Conservation (phyloP, 2,329 filamentous ascomycete species). For the Fusarium redolens region DNA sequence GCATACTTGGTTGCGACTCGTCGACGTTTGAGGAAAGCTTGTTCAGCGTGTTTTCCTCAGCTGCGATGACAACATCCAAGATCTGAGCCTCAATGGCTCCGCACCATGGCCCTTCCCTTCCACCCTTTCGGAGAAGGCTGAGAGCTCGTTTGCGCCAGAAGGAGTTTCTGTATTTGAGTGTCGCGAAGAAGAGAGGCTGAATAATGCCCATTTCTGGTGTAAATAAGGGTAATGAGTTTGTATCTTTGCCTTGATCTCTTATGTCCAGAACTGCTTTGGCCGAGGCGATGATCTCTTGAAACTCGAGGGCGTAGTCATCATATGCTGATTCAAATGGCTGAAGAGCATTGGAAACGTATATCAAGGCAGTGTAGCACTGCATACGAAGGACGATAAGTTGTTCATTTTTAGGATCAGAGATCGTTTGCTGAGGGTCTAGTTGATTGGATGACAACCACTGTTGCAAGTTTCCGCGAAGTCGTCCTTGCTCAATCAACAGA, state of each 20-base stretch:
- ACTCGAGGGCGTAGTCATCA: slow-evolving; percentile 15
- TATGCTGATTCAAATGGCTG: slow-evolving; percentile 16
- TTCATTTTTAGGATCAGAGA: not conserved
- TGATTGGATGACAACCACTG: slow-evolving; percentile 13
- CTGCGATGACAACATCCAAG: not conserved
- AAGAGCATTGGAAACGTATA: slow-evolving; percentile 15
- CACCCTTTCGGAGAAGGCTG: not conserved
- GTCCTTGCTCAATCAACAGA: slow-evolving; percentile 19
- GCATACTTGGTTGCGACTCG: fast-evolving
- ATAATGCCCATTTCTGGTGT: slow-evolving; percentile 32
- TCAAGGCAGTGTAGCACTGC: slow-evolving; percentile 25
- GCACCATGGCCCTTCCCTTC: slow-evolving; percentile 30
- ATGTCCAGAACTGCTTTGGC: not conserved
- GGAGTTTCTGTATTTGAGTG: slow-evolving; percentile 12
- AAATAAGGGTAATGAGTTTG: not conserved
- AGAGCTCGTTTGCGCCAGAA: slow-evolving; percentile 16
- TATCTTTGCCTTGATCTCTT: too few relatives aligned
- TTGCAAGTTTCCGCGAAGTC: slow-evolving; percentile 4
- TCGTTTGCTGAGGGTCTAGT: not conserved
- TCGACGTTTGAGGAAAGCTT: fast-evolving
- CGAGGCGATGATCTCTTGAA: slow-evolving; percentile 22
- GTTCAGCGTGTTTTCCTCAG: not conserved
- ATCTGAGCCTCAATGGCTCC: slow-evolving; percentile 7
- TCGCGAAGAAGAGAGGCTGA: slow-evolving; percentile 16
- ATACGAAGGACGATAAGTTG: slow-evolving; percentile 14